These are phyloP conservation scores for Arthroderma sp. DNA, from an alignment of 2,329 filamentous ascomycete species.

Conservation along the genomic window DNA sequence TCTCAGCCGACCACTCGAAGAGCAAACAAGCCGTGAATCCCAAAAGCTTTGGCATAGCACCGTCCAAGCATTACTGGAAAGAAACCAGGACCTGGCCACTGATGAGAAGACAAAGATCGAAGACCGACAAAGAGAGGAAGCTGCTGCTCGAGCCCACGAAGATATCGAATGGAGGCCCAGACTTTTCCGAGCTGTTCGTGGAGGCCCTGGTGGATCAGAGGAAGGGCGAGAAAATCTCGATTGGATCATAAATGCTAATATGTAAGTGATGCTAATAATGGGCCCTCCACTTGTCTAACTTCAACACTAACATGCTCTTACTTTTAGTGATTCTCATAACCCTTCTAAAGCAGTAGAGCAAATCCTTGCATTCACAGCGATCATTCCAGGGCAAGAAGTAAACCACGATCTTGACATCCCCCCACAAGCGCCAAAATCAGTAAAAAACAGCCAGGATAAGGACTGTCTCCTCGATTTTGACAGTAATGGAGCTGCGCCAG, in stretches of 20 bases:
- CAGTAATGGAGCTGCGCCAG: conserved; percentile 6
- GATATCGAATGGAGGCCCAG: conserved; percentile 78
- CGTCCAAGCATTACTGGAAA: conserved; percentile 65
- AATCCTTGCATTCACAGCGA: conserved; percentile 73
- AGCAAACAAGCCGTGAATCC: conserved; percentile 84
- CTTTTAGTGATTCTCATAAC: conserved; percentile 47
- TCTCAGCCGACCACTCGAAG: conserved; percentile 60
- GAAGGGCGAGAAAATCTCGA: conserved; percentile 33
- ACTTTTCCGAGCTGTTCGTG: conserved; percentile 65
- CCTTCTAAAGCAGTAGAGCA: conserved; percentile 64
- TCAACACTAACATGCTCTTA: neutral
- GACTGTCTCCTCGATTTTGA: conserved; percentile 10
- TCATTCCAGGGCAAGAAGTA: conserved; percentile 62
- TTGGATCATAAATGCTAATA: conserved; percentile 27
- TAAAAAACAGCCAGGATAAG: conserved; percentile 4
- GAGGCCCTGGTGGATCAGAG: conserved; percentile 57
- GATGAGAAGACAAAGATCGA: conserved; percentile 96
- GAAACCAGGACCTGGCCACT: conserved; percentile 79
- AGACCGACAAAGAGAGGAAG: conserved; percentile 80
- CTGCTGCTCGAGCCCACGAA: conserved; percentile 63
- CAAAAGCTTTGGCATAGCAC: conserved; percentile 78
- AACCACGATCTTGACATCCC: conserved; percentile 47
- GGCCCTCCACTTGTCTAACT: neutral
- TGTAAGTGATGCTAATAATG: conserved; percentile 45
- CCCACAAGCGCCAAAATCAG: conserved; percentile 26